Base-by-base conservation (phyloP, 1,139 yeast genomes). In the Nakaseomyces sp. region DNA sequence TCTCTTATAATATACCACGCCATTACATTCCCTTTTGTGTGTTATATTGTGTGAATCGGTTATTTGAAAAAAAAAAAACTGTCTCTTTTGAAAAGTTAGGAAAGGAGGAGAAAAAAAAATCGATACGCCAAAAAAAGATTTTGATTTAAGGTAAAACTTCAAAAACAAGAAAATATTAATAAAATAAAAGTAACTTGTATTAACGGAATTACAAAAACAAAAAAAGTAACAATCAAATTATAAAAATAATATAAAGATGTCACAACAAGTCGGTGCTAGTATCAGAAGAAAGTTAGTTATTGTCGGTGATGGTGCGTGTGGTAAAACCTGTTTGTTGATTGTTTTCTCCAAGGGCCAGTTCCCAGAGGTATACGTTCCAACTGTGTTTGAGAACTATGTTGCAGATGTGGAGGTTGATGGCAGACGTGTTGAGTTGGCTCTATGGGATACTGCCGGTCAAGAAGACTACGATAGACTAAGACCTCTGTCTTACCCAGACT, bases 381-480 rank as follows among this genome's bases (percentile, higher is more conserved):
- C 96, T 24, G 96, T 88, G 48, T 88, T 88, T 62, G 96, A 88
- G 66, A 87, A 87, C 72, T 87, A 88, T 67, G 95, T 86, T 56
- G 91, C 95, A 40, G 94, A 86, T 63, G 95, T 88, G 46, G 94
- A 84, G 65, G 94, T 88, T 50, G 89, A 88, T 60, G 96, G 96
- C 45, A 82, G 94, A 72, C 85, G 85, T 67, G 95, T 87, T 47
- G 95, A 86, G 66, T 75, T 88, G 69, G 95, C 96, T 19, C 74
- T 88, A 54, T 88, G 96, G 96, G 96, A 88, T 85, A 88, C 96
- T 57, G 96, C 96, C 46, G 96, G 96, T 51, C 96, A 88, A 75
- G 96, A 88, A 73, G 96, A 88, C 71, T 88, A 87, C 68, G 95
- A 87, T 68, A 82, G 96, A 70, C 75, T 88, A 64, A 82, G 96